Conservation (phyloP, 345 rosid species). For the Diplotaxis tenuifolia region DNA sequence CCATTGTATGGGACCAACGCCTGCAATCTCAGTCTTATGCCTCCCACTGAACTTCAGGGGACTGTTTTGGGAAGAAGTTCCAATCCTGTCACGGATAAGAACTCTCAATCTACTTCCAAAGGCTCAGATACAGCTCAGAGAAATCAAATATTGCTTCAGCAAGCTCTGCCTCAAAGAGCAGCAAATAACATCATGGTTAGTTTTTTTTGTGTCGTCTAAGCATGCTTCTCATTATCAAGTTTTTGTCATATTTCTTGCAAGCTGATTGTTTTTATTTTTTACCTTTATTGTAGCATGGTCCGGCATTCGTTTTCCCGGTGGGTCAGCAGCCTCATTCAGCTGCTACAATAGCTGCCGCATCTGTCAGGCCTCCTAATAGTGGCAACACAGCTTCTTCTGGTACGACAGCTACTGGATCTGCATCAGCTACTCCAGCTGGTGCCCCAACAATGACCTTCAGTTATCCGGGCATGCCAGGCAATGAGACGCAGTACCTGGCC, state of each 20-base stretch:
- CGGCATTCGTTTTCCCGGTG: constrained; percentile 82
- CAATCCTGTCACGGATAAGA: constrained; percentile 54
- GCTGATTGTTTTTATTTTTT: not conserved
- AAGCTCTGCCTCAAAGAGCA: constrained; percentile 72
- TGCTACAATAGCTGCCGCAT: constrained; percentile 63
- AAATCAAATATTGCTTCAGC: constrained; percentile 85
- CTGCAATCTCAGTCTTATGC: constrained; percentile 64
- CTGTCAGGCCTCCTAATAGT: constrained; percentile 54
- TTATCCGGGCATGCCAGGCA: constrained; percentile 70
- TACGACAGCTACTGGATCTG: constrained; percentile 44
- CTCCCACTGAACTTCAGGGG: constrained; percentile 68
- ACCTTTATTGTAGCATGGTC: constrained; percentile 57
- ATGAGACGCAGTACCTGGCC: constrained; percentile 88
- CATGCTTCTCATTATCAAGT: not conserved
- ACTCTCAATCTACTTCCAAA: constrained; percentile 49
- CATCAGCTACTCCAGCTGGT: constrained; percentile 57
- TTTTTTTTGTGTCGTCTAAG: not conserved
- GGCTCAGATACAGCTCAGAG: constrained; percentile 61
- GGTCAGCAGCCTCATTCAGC: constrained; percentile 81
- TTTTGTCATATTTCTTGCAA: not conserved
- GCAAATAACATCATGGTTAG: constrained; percentile 72
- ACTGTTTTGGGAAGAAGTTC: constrained; percentile 48
- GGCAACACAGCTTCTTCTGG: constrained; percentile 45
- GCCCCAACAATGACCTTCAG: constrained; percentile 79
- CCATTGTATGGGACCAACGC: constrained; percentile 74